phyloP scores from a whole-genome alignment of 2,329 filamentous ascomycete species.

The Cladosporium sp. region DNA sequence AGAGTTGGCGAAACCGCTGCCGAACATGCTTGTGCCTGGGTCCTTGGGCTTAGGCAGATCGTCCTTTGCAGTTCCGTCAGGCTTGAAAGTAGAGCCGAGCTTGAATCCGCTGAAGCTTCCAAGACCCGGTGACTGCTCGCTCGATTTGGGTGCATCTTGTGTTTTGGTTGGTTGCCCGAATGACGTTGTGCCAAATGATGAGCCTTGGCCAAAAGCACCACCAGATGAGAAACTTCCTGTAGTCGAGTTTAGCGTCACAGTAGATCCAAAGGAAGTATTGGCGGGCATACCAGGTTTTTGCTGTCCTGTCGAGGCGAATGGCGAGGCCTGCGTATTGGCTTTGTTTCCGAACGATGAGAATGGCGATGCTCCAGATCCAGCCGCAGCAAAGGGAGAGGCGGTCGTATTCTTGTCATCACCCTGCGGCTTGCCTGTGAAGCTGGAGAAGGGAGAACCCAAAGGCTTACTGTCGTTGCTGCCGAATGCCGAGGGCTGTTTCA shows the following conservation, averaged over 20 bases:
- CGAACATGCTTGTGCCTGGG: conserved; percentile 36
- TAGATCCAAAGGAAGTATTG: conserved; percentile 42
- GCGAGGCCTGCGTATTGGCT: conserved; percentile 26
- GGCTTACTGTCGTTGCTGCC: conserved; percentile 20
- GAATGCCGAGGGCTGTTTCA: conserved; percentile 33
- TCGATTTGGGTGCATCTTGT: conserved; percentile 28
- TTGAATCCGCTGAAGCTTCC: conserved; percentile 59
- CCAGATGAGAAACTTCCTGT: conserved; percentile 30
- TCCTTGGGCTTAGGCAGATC: conserved; percentile 55
- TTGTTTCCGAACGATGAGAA: conserved; percentile 11
- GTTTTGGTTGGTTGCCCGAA: conserved; percentile 36
- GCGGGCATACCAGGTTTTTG: conserved; percentile 23
- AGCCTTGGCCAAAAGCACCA: conserved; percentile 39
- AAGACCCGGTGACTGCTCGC: conserved; percentile 30
- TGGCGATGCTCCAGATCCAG: conserved; percentile 9
- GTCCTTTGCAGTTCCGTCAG: conserved; percentile 63
- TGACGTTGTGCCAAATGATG: conserved; percentile 30
- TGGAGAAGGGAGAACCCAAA: conserved; percentile 35
- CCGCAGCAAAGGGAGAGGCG: conserved; percentile 23
- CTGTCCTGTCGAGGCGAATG: conserved; percentile 26
- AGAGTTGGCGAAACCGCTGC: conserved; percentile 35
- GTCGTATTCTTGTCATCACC: conserved; percentile 22
- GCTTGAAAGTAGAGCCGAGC: conserved; percentile 67
- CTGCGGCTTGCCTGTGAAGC: conserved; percentile 30
- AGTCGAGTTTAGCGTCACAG: conserved; percentile 43